phyloP scores from a whole-genome alignment of 2,329 filamentous ascomycete species.

The Fusarium lateritium region DNA sequence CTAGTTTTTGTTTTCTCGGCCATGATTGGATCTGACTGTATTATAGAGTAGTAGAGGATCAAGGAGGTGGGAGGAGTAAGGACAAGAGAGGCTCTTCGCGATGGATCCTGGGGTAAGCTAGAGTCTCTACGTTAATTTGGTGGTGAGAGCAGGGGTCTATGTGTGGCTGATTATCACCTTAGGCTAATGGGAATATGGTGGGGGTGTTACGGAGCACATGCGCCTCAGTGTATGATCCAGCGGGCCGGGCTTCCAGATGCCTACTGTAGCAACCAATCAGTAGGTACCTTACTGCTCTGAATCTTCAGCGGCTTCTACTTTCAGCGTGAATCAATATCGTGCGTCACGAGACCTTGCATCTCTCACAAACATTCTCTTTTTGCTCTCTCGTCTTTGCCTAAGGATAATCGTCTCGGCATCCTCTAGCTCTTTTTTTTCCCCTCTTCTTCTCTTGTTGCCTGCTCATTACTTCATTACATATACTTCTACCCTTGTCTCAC shows the following conservation, averaged over 20 bases:
- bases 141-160: constrained; percentile 32
- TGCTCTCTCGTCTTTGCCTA: constrained; percentile 2
- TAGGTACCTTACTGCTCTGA: background rate
- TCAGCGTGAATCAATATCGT: constrained; percentile 27
- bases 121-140: constrained; percentile 24
- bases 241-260: constrained; percentile 11
- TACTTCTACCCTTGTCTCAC: constrained; percentile 17
- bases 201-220: background rate
- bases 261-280: constrained; percentile 26
- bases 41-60: constrained; percentile 15
- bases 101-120: constrained; percentile 14
- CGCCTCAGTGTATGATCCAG: background rate
- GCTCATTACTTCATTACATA: constrained; percentile 2
- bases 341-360: constrained; percentile 19
- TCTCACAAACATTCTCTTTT: constrained; percentile 3
- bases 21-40: constrained; percentile 6
- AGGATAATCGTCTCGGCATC: background rate
- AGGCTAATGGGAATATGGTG: constrained; percentile 35
- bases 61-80: constrained; percentile 23
- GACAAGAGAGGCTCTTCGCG: constrained; percentile 19
- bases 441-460: constrained; percentile 10
- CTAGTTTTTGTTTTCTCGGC: constrained; percentile 45
- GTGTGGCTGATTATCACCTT: constrained; percentile 38
- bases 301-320: constrained; percentile 33
- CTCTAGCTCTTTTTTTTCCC: background rate